phyloP scores from a whole-genome alignment of 805 yeast genomes.

The Metschnikowia anglica region DNA sequence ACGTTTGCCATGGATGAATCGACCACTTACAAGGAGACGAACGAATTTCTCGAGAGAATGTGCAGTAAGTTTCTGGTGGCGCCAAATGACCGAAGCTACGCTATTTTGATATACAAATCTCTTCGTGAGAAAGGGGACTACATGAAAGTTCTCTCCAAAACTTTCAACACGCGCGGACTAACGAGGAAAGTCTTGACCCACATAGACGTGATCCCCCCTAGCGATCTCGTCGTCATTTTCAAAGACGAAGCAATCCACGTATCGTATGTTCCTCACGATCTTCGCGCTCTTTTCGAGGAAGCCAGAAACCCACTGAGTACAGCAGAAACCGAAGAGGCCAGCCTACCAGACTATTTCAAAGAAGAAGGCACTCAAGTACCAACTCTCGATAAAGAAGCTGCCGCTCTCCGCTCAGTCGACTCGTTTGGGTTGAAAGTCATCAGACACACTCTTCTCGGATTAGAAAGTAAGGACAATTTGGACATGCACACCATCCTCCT shows the following conservation, averaged over 20 bases:
- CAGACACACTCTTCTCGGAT: constrained; percentile 63
- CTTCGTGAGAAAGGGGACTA: constrained; percentile 16
- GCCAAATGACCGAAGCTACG: constrained; percentile 58
- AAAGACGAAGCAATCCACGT: constrained; percentile 24
- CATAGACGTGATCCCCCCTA: constrained; percentile 54
- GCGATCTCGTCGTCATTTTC: constrained; percentile 41
- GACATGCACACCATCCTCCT: constrained; percentile 29
- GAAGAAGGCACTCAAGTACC: constrained; percentile 30
- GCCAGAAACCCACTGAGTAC: constrained; percentile 14
- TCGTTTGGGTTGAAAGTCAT: constrained; percentile 78
- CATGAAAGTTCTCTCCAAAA: constrained; percentile 17
- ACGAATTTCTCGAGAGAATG: constrained; percentile 40
- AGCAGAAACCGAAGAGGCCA: constrained; percentile 13
- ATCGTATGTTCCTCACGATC: constrained; percentile 36
- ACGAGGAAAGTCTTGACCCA: constrained; percentile 40
- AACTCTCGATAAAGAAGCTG: constrained; percentile 54
- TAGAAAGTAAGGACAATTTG: constrained; percentile 23
- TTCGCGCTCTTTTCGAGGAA: constrained; percentile 31
- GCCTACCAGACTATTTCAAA: constrained; percentile 31
- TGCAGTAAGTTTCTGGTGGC: constrained; percentile 20
- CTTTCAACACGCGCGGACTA: constrained; percentile 15
- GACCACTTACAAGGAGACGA: constrained; percentile 42
- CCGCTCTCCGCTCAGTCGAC: constrained; percentile 61
- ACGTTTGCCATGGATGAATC: constrained; percentile 40
- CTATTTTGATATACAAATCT: constrained; percentile 53